A percentile compares a stretch with the other conserved stretches of the same genome.
Evolutionary conservation across 768 basidiomycete genomes (phyloP).

Genomic region (Mycena galericulata): DNA sequence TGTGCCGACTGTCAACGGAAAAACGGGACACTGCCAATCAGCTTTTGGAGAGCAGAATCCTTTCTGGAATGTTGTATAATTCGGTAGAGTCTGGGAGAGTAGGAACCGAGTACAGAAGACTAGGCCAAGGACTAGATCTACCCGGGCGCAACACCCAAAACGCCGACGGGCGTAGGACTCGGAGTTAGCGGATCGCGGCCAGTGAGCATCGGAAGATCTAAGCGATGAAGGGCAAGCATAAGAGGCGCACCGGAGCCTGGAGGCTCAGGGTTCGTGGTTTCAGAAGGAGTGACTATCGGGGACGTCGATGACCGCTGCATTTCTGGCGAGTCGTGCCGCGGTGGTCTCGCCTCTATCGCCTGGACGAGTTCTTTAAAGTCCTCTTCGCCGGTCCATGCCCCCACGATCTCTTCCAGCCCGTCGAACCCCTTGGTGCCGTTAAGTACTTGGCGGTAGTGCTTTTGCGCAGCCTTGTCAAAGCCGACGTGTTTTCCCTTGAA

Average conservation of each 20-base stretch:
- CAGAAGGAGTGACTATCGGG: constrained; percentile 58
- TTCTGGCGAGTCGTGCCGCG: constrained; percentile 16
- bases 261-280: constrained; percentile 69
- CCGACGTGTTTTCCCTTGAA: constrained; percentile 77
- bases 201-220: constrained; percentile 47
- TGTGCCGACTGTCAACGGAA: too few species aligned
- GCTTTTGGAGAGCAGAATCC: too few species aligned
- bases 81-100: too few species aligned
- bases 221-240: constrained; percentile 16
- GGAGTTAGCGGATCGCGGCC: constrained; percentile 50
- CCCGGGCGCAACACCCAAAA: not conserved
- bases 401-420: constrained; percentile 63
- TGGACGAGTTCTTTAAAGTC: constrained; percentile 69
- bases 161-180: constrained; percentile 36
- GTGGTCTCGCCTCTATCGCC: constrained; percentile 59
- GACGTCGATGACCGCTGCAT: constrained; percentile 36
- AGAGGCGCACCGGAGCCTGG: constrained; percentile 65
- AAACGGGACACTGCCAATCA: too few species aligned
- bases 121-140: too few species aligned
- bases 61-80: too few species aligned
- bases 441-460: constrained; percentile 64
- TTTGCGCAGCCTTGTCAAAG: constrained; percentile 70
- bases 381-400: constrained; percentile 68
- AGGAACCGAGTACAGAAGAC: too few species aligned
- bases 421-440: constrained; percentile 73